Conservation (phyloP, 2,329 filamentous ascomycete genomes). For the Trichoderma sp. region DNA sequence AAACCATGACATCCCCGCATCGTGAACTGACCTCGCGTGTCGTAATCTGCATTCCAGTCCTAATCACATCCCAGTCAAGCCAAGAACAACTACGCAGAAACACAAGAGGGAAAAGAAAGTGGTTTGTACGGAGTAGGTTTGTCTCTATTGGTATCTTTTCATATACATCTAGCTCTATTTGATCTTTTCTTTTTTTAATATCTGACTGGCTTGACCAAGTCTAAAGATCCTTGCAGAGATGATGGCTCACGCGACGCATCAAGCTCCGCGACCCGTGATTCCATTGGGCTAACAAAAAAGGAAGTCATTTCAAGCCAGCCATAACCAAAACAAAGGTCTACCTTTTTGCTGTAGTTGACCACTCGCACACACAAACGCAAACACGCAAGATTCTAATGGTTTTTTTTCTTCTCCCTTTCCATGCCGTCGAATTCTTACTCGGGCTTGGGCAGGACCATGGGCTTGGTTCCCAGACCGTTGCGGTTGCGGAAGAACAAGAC, state of each 20-base stretch:
- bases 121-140: neutral
- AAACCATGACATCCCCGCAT: neutral
- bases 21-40: neutral
- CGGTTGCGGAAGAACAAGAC: constrained; percentile 94
- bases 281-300: neutral
- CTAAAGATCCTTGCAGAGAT: neutral
- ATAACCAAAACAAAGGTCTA: neutral
- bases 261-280: neutral
- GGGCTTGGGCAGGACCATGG: constrained; percentile 27
- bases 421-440: neutral
- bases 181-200: neutral
- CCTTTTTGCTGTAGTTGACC: constrained; percentile 1
- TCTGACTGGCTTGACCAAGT: neutral
- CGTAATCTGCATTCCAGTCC: neutral
- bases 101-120: neutral
- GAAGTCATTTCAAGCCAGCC: neutral
- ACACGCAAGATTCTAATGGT: neutral
- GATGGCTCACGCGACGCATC: neutral
- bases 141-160: constrained; percentile 13
- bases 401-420: neutral
- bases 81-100: neutral
- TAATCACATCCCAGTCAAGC: neutral
- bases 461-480: constrained; percentile 72
- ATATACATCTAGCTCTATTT: constrained; percentile 13
- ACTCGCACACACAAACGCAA: neutral